phyloP scores from a whole-genome alignment of 2,329 filamentous ascomycete species.

The Grosmannia serpens region DNA sequence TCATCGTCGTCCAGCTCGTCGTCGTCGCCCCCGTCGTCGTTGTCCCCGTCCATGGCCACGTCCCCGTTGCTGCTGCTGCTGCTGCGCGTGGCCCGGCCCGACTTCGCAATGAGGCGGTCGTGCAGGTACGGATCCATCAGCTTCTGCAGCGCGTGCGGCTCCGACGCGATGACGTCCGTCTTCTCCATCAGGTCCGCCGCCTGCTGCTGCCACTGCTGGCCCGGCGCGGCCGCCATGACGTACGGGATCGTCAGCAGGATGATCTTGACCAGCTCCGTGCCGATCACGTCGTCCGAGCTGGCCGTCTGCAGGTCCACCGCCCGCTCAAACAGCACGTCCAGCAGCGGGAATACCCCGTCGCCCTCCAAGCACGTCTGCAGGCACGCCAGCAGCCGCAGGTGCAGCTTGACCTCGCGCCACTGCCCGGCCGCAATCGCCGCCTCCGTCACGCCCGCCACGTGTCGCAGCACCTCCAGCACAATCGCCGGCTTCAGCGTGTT shows the following conservation, averaged over 20 bases:
- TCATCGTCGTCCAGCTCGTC: not conserved
- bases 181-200: conserved; percentile 76
- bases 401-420: conserved; percentile 86
- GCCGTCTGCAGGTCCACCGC: conserved; percentile 91
- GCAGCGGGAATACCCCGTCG: conserved; percentile 71
- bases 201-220: conserved; percentile 52
- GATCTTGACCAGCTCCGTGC: conserved; percentile 88
- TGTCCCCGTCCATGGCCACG: not conserved
- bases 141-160: conserved; percentile 72
- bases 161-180: conserved; percentile 87
- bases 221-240: conserved; percentile 62
- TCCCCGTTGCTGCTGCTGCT: not conserved
- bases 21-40: not conserved
- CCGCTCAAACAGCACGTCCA: conserved; percentile 82
- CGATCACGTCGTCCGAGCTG: conserved; percentile 80
- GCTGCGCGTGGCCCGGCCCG: not conserved
- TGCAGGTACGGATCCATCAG: conserved; percentile 75
- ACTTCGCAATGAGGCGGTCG: not conserved
- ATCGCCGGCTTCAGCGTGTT: conserved; percentile 72
- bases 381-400: conserved; percentile 81
- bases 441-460: conserved; percentile 51
- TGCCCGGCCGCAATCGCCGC: conserved; percentile 57
- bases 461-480: conserved; percentile 56
- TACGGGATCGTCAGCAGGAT: conserved; percentile 93
- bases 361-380: conserved; percentile 70